Conservation (phyloP, 306 rosid species). For the Quercus alba region DNA sequence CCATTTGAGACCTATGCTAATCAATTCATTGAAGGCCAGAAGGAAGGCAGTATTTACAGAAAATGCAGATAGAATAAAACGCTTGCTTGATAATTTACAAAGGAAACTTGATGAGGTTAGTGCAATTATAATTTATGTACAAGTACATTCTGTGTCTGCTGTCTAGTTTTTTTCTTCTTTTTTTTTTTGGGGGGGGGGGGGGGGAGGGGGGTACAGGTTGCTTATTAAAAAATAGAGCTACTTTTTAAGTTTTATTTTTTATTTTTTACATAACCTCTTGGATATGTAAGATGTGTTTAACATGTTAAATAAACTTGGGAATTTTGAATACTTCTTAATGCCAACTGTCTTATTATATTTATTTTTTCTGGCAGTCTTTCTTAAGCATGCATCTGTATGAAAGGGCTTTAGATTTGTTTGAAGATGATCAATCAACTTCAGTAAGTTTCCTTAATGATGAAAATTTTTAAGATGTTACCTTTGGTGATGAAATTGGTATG, state of each 20-base stretch:
- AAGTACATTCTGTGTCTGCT: conserved; percentile 1
- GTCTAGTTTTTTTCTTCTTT: neutral
- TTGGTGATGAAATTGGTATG: conserved; percentile 24
- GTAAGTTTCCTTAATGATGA: conserved; percentile 46
- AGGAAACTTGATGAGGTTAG: conserved; percentile 93
- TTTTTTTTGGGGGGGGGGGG: neutral
- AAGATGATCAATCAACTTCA: conserved; percentile 86
- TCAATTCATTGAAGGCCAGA: conserved; percentile 78
- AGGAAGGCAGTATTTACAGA: conserved; percentile 76
- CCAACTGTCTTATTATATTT: conserved; percentile 20
- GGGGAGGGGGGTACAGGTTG: neutral
- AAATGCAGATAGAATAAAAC: conserved; percentile 69
- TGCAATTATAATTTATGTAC: conserved; percentile 14
- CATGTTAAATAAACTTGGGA: neutral
- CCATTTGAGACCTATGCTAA: conserved; percentile 71
- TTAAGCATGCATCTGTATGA: conserved; percentile 91
- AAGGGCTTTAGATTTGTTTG: conserved; percentile 91
- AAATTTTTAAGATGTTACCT: conserved; percentile 13
- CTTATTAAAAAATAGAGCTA: neutral
- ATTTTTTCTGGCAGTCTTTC: conserved; percentile 67
- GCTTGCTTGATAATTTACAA: conserved; percentile 74
- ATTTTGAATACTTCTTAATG: neutral
- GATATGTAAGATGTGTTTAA: neutral
- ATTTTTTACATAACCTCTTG: neutral
- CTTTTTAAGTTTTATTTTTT: neutral